Evolutionary conservation across 164 flowering plant genomes (phyloP), one percentile per base, ranked within the genome.

Genomic region (Buxus sempervirens): DNA sequence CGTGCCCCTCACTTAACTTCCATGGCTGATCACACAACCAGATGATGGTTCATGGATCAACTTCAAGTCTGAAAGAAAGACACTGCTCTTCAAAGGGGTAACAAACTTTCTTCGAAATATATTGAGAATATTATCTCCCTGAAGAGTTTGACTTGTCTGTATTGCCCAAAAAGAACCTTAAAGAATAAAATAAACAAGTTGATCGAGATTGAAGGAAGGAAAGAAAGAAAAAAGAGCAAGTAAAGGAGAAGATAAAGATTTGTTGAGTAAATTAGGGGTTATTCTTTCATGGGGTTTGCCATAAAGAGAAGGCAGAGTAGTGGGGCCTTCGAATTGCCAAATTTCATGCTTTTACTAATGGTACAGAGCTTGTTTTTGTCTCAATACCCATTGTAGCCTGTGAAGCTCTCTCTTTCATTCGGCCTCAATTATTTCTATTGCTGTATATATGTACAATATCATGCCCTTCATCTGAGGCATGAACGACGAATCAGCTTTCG

Each of bases 121-220:
- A 0, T 62, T 41, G 25, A n/a, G 25, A 53, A 53, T 25, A 28
- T 9, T n/a, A 54, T 36, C 21, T 36, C 12, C 36, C 58, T 45
- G 28, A 60, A 61, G 51, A 21, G 36, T 60, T 68, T 59, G 70
- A 68, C 64, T 59, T 59, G 20, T 51, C 27, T 14, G 22, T 60
- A 59, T 22, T 61, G 65, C 71, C 60, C 65, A 68, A 28, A 48
- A 60, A 68, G 63, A n/a, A 24, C 64, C 48, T 22, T 60, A 68
- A 68, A 64, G 58, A 28, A 48, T 7, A 15, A 60, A 41, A 60
- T 60, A 28, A 27, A 55, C n/a, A 65, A 28, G 19, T 21, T n/a
- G 28, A 25, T 32, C 25, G 15, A n/a, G n/a, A n/a, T n/a, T 45
- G 51, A 45, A 45, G 21, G 22, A 24, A 61, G n/a, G 38, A 20